Conservation (phyloP, 495 filamentous ascomycete genomes). For the Neurospora sp. region DNA sequence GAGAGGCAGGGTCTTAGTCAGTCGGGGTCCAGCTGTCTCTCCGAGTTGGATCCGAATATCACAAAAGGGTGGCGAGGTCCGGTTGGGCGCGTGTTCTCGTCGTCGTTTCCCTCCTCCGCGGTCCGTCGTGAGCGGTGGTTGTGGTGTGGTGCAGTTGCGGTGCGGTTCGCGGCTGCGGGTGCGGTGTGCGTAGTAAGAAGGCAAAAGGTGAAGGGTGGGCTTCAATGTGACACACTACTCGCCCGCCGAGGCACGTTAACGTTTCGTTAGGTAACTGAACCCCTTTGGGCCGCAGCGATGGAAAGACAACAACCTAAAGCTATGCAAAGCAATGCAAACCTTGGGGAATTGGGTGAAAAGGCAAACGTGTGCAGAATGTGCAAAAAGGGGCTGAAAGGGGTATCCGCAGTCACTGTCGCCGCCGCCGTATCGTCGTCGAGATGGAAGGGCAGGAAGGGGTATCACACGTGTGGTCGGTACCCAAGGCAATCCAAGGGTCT, state of each 20-base stretch:
- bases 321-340: background rate
- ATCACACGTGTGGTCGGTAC: constrained; percentile 1
- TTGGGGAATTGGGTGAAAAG: background rate
- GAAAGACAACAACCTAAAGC: background rate
- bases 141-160: background rate
- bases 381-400: background rate
- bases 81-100: background rate
- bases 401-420: background rate
- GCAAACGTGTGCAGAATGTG: background rate
- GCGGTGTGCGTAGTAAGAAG: background rate
- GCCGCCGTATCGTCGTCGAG: background rate
- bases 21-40: background rate
- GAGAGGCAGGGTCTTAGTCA: constrained; percentile 1
- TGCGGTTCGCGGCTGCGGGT: background rate
- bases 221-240: background rate
- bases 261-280: background rate
- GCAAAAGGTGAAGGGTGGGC: background rate
- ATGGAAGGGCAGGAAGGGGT: background rate
- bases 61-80: background rate
- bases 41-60: background rate
- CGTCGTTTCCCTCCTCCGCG: background rate
- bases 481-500: constrained; percentile 1
- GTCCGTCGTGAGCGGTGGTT: background rate
- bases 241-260: background rate
- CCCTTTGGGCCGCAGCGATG: background rate